A percentile compares a stretch with the other conserved stretches of the same genome.
Conservation (phyloP, 805 yeast species). For the Candida insectorum region DNA sequence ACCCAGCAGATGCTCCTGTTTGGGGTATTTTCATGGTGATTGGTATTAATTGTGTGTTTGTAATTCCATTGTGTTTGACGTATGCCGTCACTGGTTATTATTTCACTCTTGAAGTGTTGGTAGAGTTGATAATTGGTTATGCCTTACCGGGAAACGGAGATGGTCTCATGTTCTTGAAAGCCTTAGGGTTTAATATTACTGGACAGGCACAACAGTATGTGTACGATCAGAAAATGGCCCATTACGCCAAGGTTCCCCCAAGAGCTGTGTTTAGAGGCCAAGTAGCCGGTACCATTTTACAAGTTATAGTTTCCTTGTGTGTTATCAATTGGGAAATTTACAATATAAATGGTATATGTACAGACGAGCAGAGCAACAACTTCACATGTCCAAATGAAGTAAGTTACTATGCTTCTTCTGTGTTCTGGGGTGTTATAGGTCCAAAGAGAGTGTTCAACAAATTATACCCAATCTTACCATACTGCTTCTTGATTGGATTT, state of each 20-base stretch:
- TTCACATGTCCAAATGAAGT: slow-evolving; percentile 35
- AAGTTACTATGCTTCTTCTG: slow-evolving; percentile 48
- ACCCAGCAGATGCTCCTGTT: slow-evolving; percentile 31
- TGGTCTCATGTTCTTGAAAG: slow-evolving; percentile 47
- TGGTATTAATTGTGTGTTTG: slow-evolving; percentile 27
- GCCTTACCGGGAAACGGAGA: slow-evolving; percentile 33
- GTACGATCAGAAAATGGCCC: slow-evolving; percentile 58
- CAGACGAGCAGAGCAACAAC: slow-evolving; percentile 33
- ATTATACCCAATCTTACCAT: slow-evolving; percentile 28
- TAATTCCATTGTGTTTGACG: slow-evolving; percentile 25
- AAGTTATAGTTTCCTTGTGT: slow-evolving; percentile 21
- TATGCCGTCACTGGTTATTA: slow-evolving; percentile 25
- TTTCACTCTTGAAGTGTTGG: slow-evolving; percentile 31
- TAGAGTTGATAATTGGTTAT: slow-evolving; percentile 32
- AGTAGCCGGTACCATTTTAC: slow-evolving; percentile 18
- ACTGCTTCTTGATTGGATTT: slow-evolving; percentile 30
- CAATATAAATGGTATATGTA: slow-evolving; percentile 34
- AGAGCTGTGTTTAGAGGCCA: slow-evolving; percentile 47
- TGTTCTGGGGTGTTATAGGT: slow-evolving; percentile 66
- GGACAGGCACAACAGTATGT: slow-evolving; percentile 53
- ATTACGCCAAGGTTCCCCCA: slow-evolving; percentile 59
- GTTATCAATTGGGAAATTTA: slow-evolving; percentile 25
- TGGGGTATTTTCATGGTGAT: slow-evolving; percentile 27
- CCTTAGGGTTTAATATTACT: slow-evolving; percentile 54
- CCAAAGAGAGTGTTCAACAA: slow-evolving; percentile 31